phyloP scores from a whole-genome alignment of 257 asterid species.

The Penstemon newberryi region DNA sequence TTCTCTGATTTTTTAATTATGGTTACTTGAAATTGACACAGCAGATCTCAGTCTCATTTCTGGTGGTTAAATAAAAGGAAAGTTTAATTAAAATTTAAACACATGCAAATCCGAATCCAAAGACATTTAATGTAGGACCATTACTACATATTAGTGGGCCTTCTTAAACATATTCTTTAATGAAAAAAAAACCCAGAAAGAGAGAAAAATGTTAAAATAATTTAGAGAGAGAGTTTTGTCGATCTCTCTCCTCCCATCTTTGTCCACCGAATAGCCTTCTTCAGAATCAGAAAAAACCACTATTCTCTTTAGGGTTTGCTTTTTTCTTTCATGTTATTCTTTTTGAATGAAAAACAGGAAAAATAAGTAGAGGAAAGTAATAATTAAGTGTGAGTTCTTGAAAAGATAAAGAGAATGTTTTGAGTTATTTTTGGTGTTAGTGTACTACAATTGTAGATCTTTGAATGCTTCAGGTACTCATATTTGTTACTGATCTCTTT shows the following conservation, averaged over 20 bases:
- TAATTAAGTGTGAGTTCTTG: constrained; percentile 3
- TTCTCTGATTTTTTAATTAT: not conserved
- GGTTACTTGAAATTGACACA: not conserved
- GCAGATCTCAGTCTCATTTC: constrained; percentile 10
- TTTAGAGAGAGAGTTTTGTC: constrained; percentile 42
- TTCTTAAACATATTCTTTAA: constrained; percentile 8
- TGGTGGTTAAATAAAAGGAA: not conserved
- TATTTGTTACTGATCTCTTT: constrained; percentile 29
- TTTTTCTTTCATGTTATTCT: constrained; percentile 2
- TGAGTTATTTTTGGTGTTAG: constrained; percentile 15
- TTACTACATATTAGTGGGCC: constrained; percentile 26
- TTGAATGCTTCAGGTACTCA: constrained; percentile 47
- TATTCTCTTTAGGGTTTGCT: constrained; percentile 22
- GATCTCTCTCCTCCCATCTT: constrained; percentile 39
- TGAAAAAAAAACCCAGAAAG: constrained; percentile 23
- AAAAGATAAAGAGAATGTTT: constrained; percentile 19
- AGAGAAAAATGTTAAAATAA: constrained; percentile 27
- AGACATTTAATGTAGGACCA: constrained; percentile 34
- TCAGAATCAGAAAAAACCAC: constrained; percentile 28
- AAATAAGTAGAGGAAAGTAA: not conserved
- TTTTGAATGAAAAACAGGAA: constrained; percentile 13
- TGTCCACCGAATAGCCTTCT: constrained; percentile 41
- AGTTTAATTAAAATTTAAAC: not conserved
- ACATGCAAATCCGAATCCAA: constrained; percentile 44
- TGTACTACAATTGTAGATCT: constrained; percentile 38